Conservation (phyloP, 257 asterid genomes). For the Linaria vulgaris region DNA sequence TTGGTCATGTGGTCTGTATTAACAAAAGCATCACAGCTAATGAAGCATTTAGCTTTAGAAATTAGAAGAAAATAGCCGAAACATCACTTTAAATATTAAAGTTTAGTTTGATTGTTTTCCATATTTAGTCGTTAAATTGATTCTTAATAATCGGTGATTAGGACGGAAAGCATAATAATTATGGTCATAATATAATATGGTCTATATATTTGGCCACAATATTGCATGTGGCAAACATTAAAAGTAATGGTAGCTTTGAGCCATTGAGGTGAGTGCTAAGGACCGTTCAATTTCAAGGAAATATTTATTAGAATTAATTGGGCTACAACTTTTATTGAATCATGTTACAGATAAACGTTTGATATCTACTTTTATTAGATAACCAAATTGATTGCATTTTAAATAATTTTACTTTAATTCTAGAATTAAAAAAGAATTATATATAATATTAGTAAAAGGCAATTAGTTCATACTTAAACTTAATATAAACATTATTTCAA, state of each 20-base stretch:
- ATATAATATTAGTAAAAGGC: too few species aligned
- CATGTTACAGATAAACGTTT: neutral
- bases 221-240: conserved; percentile 41
- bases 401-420: too few species aligned
- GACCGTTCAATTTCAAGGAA: neutral
- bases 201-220: conserved; percentile 26
- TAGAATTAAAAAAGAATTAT: too few species aligned
- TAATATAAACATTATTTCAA: too few species aligned
- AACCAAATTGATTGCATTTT: too few species aligned
- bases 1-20: neutral
- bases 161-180: conserved; percentile 11
- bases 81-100: neutral
- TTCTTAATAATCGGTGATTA: neutral
- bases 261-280: neutral
- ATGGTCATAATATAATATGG: conserved; percentile 15
- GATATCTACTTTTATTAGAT: too few species aligned
- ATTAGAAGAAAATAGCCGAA: neutral
- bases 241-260: neutral
- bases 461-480: too few species aligned
- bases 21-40: too few species aligned
- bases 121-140: conserved; percentile 19
- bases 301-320: neutral
- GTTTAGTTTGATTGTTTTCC: too few species aligned
- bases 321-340: neutral
- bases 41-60: too few species aligned